Evolutionary conservation across 2,329 filamentous ascomycete genomes (phyloP).

Genomic region (Hymenoscyphus salicellus): DNA sequence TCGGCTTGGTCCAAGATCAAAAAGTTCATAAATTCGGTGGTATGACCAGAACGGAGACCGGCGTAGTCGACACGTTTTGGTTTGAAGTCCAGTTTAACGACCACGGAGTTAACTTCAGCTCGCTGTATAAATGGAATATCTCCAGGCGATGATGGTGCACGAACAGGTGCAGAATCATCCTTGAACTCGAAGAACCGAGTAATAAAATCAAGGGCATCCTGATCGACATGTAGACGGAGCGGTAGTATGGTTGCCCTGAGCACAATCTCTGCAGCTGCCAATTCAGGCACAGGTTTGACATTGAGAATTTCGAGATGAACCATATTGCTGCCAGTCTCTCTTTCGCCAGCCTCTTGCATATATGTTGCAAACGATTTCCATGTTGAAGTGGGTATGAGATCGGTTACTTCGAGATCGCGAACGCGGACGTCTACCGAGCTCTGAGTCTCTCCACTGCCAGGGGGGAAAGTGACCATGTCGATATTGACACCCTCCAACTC

Average conservation of each 20-base stretch:
- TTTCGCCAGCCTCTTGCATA: slow-evolving; percentile 79
- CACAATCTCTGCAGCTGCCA: slow-evolving; percentile 87
- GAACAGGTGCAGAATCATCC: slow-evolving; percentile 61
- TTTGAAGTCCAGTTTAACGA: slow-evolving; percentile 91
- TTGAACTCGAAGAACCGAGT: slow-evolving; percentile 98
- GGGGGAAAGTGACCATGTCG: slow-evolving; percentile 78
- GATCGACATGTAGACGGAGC: slow-evolving; percentile 88
- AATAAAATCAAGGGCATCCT: slow-evolving; percentile 95
- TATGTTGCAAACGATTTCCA: slow-evolving; percentile 99
- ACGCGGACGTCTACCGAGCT: slow-evolving; percentile 84
- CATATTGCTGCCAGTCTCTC: slow-evolving; percentile 86
- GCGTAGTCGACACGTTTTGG: slow-evolving; percentile 97
- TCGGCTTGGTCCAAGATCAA: slow-evolving; percentile 85
- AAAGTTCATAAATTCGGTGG: slow-evolving; percentile 99
- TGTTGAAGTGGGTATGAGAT: slow-evolving; percentile 90
- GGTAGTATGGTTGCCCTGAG: slow-evolving; percentile 77
- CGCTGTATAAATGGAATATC: slow-evolving; percentile 86
- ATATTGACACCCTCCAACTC: slow-evolving; percentile 81
- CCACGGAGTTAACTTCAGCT: slow-evolving; percentile 79
- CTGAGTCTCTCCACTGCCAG: slow-evolving; percentile 74
- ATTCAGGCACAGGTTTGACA: slow-evolving; percentile 77
- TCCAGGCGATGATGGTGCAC: slow-evolving; percentile 55
- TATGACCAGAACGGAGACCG: slow-evolving; percentile 85
- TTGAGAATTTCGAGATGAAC: slow-evolving; percentile 84
- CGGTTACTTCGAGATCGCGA: slow-evolving; percentile 82